These are phyloP conservation scores for Cercophora samala DNA, from an alignment of 495 filamentous ascomycete genomes.

Conservation along the genomic window DNA sequence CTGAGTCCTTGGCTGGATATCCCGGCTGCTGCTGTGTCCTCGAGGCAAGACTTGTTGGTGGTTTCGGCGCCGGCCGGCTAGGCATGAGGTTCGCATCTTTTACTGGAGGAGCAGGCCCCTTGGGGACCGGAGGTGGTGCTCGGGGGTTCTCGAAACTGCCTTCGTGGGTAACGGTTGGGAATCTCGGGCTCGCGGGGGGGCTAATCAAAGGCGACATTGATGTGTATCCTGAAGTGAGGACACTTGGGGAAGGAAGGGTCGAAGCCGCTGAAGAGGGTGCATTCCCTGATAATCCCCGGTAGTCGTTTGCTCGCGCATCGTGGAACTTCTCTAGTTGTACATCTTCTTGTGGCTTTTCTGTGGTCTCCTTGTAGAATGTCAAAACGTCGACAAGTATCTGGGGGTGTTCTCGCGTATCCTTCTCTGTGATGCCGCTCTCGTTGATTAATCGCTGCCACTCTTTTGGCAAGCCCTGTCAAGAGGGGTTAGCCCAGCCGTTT, in stretches of 20 bases:
- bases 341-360: constrained; percentile 74
- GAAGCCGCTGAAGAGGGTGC: constrained; percentile 39
- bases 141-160: constrained; percentile 96
- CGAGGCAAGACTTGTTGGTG: constrained; percentile 51
- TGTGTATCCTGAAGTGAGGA: constrained; percentile 49
- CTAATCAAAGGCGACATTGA: constrained; percentile 65
- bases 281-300: constrained; percentile 43
- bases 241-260: constrained; percentile 40
- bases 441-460: constrained; percentile 96
- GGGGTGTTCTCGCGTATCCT: constrained; percentile 91
- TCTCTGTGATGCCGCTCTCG: constrained; percentile 93
- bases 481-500: constrained; percentile 28
- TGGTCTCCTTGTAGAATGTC: constrained; percentile 91
- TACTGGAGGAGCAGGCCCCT: constrained; percentile 42
- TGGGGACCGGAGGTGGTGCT: constrained; percentile 85
- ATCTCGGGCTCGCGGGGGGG: constrained; percentile 85
- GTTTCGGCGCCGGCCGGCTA: constrained; percentile 63
- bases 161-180: constrained; percentile 80
- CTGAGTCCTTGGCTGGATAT: constrained; percentile 50
- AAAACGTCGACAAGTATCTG: constrained; percentile 94
- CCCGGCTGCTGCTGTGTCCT: constrained; percentile 41
- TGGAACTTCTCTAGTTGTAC: constrained; percentile 95
- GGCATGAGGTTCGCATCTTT: constrained; percentile 58
- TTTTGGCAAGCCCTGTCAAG: constrained; percentile 77
- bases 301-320: constrained; percentile 64